Evolutionary conservation across 1,284 basidiomycete species (phyloP).

Genomic region (Cryptococcus wingfieldii): DNA sequence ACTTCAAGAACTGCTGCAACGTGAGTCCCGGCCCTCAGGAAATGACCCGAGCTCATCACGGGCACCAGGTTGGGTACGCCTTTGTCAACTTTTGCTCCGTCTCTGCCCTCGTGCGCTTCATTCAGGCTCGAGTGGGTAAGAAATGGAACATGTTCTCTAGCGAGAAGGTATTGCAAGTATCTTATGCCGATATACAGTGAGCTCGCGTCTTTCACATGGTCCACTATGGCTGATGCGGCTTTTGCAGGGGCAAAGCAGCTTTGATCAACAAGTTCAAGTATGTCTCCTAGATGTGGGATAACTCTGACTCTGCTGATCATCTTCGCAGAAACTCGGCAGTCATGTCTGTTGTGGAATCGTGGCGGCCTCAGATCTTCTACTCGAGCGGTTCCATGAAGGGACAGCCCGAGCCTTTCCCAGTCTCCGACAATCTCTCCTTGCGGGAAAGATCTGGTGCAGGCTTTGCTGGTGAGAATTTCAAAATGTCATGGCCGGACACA

Average conservation of each 20-base stretch:
- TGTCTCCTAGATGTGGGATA: conserved; percentile 3
- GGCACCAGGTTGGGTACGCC: conserved; percentile 41
- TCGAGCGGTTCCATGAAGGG: conserved; percentile 36
- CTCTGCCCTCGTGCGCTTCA: conserved; percentile 35
- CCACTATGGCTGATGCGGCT: neutral
- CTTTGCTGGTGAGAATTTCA: conserved; percentile 6
- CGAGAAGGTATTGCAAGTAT: conserved; percentile 49
- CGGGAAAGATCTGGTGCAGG: conserved; percentile 9
- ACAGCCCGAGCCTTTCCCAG: conserved; percentile 35
- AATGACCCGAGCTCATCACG: neutral
- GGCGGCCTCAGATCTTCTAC: conserved; percentile 48
- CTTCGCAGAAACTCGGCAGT: conserved; percentile 42
- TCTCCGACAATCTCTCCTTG: conserved; percentile 16
- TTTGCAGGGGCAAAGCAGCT: conserved; percentile 40
- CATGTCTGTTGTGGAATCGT: conserved; percentile 42
- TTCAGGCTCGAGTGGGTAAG: conserved; percentile 37
- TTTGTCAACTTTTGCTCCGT: conserved; percentile 47
- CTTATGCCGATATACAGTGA: conserved; percentile 48
- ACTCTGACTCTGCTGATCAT: neutral
- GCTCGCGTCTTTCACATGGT: neutral
- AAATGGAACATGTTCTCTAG: conserved; percentile 49
- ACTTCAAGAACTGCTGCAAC: conserved; percentile 49
- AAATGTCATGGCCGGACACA: too few species aligned
- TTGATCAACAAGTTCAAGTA: conserved; percentile 48
- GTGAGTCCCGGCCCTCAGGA: conserved; percentile 20